Evolutionary conservation across 2,329 filamentous ascomycete species (phyloP).

Genomic region (Aspergillus nomiae): DNA sequence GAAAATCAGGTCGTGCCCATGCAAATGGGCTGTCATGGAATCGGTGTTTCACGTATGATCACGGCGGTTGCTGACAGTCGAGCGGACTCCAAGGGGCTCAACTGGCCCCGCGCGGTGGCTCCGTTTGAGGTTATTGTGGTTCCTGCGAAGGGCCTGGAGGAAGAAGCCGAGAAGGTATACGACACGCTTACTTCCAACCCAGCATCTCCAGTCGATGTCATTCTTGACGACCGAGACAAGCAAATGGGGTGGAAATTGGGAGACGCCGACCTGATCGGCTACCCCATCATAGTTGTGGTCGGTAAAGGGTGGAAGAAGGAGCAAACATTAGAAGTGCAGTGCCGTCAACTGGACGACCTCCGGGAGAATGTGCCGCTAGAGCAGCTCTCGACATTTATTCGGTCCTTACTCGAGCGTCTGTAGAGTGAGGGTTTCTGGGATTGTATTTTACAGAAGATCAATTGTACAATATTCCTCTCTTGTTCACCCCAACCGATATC

Average conservation of each 20-base stretch:
- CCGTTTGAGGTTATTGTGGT: slow-evolving; percentile 79
- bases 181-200: slow-evolving; percentile 54
- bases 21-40: slow-evolving; percentile 96
- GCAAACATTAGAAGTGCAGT: slow-evolving; percentile 74
- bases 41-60: slow-evolving; percentile 88
- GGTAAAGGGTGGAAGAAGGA: slow-evolving; percentile 68
- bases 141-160: slow-evolving; percentile 49
- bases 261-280: slow-evolving; percentile 87
- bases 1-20: slow-evolving; percentile 56
- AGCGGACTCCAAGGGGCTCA: slow-evolving; percentile 71
- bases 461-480: slow-evolving; percentile 10
- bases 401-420: slow-evolving; percentile 53
- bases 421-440: slow-evolving; percentile 30
- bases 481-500: neutral
- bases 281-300: slow-evolving; percentile 78
- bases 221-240: slow-evolving; percentile 73
- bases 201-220: slow-evolving; percentile 56
- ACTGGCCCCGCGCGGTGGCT: slow-evolving; percentile 85
- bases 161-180: slow-evolving; percentile 62
- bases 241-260: slow-evolving; percentile 80
- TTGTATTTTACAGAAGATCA: slow-evolving; percentile 9
- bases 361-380: slow-evolving; percentile 61
- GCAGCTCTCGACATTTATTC: slow-evolving; percentile 51
- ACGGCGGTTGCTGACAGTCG: slow-evolving; percentile 79
- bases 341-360: slow-evolving; percentile 62